These are phyloP conservation scores for Colletotrichum lentis DNA, from an alignment of 2,329 filamentous ascomycete species.

Conservation along the genomic window DNA sequence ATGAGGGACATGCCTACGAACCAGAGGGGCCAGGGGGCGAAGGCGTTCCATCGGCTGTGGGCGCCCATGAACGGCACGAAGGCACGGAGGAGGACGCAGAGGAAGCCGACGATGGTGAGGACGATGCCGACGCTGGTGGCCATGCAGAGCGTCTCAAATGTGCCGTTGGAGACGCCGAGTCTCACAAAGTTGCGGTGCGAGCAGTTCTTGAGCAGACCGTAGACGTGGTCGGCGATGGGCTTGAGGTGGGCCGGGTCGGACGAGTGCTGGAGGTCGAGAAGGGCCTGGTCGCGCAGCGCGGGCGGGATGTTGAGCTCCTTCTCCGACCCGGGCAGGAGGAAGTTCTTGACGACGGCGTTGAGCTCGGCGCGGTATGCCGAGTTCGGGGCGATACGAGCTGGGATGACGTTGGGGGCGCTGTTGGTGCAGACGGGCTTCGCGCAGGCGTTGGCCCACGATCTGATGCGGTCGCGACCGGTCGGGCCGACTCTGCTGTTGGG, in stretches of 20 bases:
- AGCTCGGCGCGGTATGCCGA: constrained; percentile 46
- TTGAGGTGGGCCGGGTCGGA: constrained; percentile 51
- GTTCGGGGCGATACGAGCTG: constrained; percentile 33
- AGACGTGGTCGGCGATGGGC: constrained; percentile 57
- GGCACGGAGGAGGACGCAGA: constrained; percentile 52
- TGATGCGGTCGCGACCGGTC: constrained; percentile 40
- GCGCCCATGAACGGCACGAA: constrained; percentile 50
- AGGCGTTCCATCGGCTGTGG: constrained; percentile 53
- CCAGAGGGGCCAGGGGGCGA: constrained; percentile 57
- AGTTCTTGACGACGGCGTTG: constrained; percentile 52
- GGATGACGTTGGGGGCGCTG: constrained; percentile 24
- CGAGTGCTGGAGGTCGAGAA: constrained; percentile 48
- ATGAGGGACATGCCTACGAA: constrained; percentile 54
- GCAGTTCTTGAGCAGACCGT: constrained; percentile 57
- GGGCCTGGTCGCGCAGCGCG: constrained; percentile 50
- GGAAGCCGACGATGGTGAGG: constrained; percentile 51
- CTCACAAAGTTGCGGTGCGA: constrained; percentile 61
- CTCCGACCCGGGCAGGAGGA: constrained; percentile 51
- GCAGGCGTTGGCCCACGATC: constrained; percentile 39
- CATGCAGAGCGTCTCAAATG: constrained; percentile 58
- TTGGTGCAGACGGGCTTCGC: constrained; percentile 28
- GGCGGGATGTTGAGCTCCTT: constrained; percentile 60
- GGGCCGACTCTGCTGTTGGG: constrained; percentile 34
- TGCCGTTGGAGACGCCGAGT: constrained; percentile 62
- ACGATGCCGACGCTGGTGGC: constrained; percentile 54